These are phyloP conservation scores for Escallonia rubra DNA, from an alignment of 129 eudicot genomes.

Conservation along the genomic window DNA sequence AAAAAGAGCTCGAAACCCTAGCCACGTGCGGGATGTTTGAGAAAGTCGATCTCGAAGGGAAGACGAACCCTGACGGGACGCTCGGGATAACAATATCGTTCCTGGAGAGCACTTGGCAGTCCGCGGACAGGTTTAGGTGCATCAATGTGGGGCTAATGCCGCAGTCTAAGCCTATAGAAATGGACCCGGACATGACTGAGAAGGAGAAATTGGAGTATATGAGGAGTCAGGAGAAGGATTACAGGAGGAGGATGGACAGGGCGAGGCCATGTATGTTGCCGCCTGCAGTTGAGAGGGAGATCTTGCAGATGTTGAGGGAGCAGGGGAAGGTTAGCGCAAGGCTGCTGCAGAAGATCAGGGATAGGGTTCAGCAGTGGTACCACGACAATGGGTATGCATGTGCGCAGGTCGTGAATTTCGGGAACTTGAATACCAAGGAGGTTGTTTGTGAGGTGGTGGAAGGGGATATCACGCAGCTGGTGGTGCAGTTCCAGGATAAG, in stretches of 20 bases:
- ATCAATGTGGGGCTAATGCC: constrained; percentile 82
- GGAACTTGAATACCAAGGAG: constrained; percentile 75
- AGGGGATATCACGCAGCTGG: constrained; percentile 82
- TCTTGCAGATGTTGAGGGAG: constrained; percentile 43
- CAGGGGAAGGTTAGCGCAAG: constrained; percentile 73
- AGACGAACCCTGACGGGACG: constrained; percentile 79
- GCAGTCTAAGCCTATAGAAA: constrained; percentile 62
- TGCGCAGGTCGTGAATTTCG: constrained; percentile 88
- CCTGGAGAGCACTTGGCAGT: constrained; percentile 64
- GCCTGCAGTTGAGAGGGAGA: constrained; percentile 37
- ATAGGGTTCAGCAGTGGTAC: constrained; percentile 83
- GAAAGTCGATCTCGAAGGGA: constrained; percentile 65
- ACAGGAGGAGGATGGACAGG: constrained; percentile 59
- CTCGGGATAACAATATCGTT: constrained; percentile 47
- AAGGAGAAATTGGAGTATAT: constrained; percentile 56
- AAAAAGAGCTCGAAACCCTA: constrained; percentile 79
- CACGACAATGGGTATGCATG: constrained; percentile 86
- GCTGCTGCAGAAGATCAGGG: constrained; percentile 72
- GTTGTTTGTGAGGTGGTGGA: constrained; percentile 96
- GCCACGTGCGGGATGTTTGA: constrained; percentile 88
- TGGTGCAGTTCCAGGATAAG: constrained; percentile 84
- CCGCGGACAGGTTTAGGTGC: constrained; percentile 58
- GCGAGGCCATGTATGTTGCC: constrained; percentile 83
- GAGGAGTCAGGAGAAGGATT: constrained; percentile 59
- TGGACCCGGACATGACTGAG: constrained; percentile 74